Evolutionary conservation across 31 red algal species (phyloP).

Genomic region (Asparagopsis taxiformis): DNA sequence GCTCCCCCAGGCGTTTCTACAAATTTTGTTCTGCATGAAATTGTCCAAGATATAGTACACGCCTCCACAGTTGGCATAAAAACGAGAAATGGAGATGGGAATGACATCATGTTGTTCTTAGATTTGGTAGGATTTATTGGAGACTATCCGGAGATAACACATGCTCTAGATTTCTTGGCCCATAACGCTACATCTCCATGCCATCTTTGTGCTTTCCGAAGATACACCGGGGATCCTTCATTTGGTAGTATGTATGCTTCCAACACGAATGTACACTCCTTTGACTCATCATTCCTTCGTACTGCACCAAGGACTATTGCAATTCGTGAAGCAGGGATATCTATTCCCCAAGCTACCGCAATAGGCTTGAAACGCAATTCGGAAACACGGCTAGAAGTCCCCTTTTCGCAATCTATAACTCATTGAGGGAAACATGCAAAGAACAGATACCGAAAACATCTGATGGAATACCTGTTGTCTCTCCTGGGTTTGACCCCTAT

Average conservation of each 20-base stretch:
- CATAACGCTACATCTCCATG: neutral
- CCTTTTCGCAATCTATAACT: neutral
- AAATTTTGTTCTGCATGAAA: neutral
- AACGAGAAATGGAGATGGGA: neutral
- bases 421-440: neutral
- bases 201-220: neutral
- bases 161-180: neutral
- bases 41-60: slow-evolving; percentile 2
- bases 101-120: neutral
- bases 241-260: neutral
- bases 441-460: neutral
- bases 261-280: neutral
- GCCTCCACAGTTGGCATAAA: slow-evolving; percentile 1
- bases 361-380: too few relatives aligned
- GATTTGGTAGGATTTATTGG: slow-evolving; percentile 10
- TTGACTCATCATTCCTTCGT: neutral
- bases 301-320: too few relatives aligned
- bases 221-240: neutral
- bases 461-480: neutral
- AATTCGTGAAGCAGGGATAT: too few relatives aligned
- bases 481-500: neutral
- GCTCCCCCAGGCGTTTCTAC: neutral
- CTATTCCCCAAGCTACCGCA: too few relatives aligned
- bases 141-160: neutral
- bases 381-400: neutral